Base-by-base conservation (phyloP, 169 alveolate species). In the Theileria luwenshuni region DNA sequence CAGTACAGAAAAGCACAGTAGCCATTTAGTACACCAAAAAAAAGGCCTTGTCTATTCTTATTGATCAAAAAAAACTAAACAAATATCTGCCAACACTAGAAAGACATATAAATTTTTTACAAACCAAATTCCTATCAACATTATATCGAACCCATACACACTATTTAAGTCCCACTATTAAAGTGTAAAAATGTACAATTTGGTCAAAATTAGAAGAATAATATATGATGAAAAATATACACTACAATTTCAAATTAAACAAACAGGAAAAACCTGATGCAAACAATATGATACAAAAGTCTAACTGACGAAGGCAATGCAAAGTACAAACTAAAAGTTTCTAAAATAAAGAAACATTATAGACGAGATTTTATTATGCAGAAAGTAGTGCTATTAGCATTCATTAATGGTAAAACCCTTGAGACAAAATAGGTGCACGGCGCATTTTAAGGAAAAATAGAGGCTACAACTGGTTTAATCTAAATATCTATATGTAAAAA, bases 371-470 rank as follows among this genome's bases (percentile, higher is more conserved):
- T 23, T 19, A 56, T 27, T 28, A 15, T 56, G 65, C n/a, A 56
- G 38, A 56, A 56, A 56, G 65, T 56, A 56, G 65, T 56, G 65
- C 65, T 56, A 38, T 7, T n/a, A 43, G 45, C 65, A 28, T 56
- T 10, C 1, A 17, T 51, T 15, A 15, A 6, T 28, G 32, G 13
- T 19, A 21, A 21, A 56, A 56, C 23, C 38, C 33, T 7, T 10
- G n/a, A 56, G 65, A 56, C 65, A 41, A 43, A 56, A 56, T 38
- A 56, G 65, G 65, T 56, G 65, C 65, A 56, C 65, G 65, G 15
- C 23, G 45, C 17, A 17, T 56, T 56, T 56, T 23, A 21, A 38
- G 23, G 3, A 52, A 56, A 56, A 51, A 51, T 25, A 6, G 61
- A 51, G 7, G n/a, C n/a, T n/a, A n/a, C n/a, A n/a, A n/a, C n/a